Evolutionary conservation across 768 basidiomycete species (phyloP), one percentile per base, ranked within the genome.

Genomic region (Phylloporus sp.): DNA sequence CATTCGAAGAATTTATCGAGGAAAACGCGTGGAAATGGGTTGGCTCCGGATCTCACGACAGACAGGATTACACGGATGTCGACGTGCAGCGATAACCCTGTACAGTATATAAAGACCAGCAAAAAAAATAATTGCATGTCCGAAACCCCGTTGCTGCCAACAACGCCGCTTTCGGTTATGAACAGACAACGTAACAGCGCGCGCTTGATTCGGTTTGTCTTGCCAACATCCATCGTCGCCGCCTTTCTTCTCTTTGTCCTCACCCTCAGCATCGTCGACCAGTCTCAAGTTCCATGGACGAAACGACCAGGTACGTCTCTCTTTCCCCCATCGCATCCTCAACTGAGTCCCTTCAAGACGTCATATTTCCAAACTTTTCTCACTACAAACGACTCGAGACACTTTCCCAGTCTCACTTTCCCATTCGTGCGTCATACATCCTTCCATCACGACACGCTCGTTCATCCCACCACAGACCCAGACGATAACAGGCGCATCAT

Each of bases 11-110:
- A 4, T 96, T 96, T 58, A 74, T 95, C 24, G 66, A 69, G 57
- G 77, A 86, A 24, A 86, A 81, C 53, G 82, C 87, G 3, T 80
- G 79, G 75, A 84, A 84, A 47, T 94, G 92, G 91, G 74, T 85
- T 31, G 80, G 78, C 1, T 51, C 60, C 9, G 66, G 56, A 6
- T 65, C 68, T 17, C 48, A 58, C 18, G 50, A 57, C 4, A 70
- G 72, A 5, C 48, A 57, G 17, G 72, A 78, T 45, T 79, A 74
- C 46, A 64, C 55, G n/a, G 77, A 80, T 47, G 76, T 82, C 65
- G 71, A 46, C 65, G 68, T 26, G 70, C 64, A n/a, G 68, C 69
- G 72, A n/a, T n/a, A n/a, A n/a, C n/a, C n/a, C n/a, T n/a, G n/a
- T n/a, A n/a, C n/a, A n/a, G n/a, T n/a, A n/a, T n/a, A n/a, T n/a